phyloP scores from a whole-genome alignment of 345 rosid species.

The Erysimum cheiranthoides region DNA sequence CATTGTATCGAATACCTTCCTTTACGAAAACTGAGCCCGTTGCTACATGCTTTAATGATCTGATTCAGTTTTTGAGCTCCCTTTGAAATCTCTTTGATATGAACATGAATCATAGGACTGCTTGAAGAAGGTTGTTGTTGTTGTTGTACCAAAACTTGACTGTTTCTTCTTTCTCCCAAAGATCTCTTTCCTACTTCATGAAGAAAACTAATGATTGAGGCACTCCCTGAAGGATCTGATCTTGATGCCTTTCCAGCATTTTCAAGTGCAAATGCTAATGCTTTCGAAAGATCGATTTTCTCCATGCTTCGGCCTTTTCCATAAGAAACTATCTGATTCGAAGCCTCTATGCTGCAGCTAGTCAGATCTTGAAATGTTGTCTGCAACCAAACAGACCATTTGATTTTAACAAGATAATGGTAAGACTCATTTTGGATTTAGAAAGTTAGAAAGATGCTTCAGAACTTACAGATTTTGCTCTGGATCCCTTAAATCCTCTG shows the following conservation, averaged over 20 bases:
- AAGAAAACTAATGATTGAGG: constrained; percentile 63
- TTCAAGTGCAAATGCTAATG: constrained; percentile 73
- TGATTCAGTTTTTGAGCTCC: constrained; percentile 79
- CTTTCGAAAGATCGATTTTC: constrained; percentile 69
- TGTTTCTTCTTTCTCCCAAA: constrained; percentile 55
- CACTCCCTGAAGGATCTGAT: constrained; percentile 58
- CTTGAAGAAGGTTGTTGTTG: constrained; percentile 49
- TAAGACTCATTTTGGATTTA: constrained; percentile 10
- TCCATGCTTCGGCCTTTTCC: constrained; percentile 53
- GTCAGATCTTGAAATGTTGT: constrained; percentile 48
- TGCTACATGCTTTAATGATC: constrained; percentile 74
- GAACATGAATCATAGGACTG: constrained; percentile 64
- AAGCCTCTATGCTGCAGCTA: constrained; percentile 39
- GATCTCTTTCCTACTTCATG: constrained; percentile 68
- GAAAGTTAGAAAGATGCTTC: constrained; percentile 1
- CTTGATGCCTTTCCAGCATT: constrained; percentile 72
- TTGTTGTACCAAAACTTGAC: constrained; percentile 12
- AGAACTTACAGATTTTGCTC: constrained; percentile 58
- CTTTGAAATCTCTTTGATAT: constrained; percentile 75
- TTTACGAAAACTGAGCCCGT: constrained; percentile 61
- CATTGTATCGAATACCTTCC: constrained; percentile 69
- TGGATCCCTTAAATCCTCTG: constrained; percentile 59
- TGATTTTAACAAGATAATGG: constrained; percentile 17
- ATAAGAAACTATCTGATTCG: constrained; percentile 64
- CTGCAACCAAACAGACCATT: constrained; percentile 48